Base-by-base conservation (phyloP, 805 yeast genomes). In the Barnettozyma populi region DNA sequence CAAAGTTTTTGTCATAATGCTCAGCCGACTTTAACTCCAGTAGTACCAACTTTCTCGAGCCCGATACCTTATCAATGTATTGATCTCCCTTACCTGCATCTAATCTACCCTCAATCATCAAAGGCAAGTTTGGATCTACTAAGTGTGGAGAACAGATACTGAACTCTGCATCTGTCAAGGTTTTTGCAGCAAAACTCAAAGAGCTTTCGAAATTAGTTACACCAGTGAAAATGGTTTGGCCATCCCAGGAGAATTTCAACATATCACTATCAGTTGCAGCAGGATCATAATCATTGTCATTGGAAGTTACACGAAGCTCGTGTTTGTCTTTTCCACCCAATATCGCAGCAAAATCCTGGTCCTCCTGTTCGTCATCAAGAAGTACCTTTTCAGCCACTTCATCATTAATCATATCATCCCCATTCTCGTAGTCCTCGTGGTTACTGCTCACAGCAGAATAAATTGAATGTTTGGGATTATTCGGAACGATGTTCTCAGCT, bases 41-140 rank as follows among this genome's bases (percentile, higher is more conserved):
- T 18, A 84, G 54, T 18, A 72, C 75, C 20, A 86, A 57, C 57
- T 80, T 80, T 55, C 86, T 70, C 1, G 82, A 66, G 8, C 62
- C 55, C 1, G 69, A 56, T 18, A 79, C 70, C 52, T 74, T 73
- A 24, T 61, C 53, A 51, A 87, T 63, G 58, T 87, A 87, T 11
- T 67, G 67, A 46, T 75, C 79, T 1, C 89, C 95, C 44, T 66
- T 70, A 6, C 52, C 47, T 4, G 69, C 58, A 56, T 78, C 81
- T 40, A 88, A 69, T 47, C 89, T 71, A 3, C 95, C 95, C 50
- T 79, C 82, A 40, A 86, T 65, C 27, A 67, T 67, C 53, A 81
- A 63, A 32, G 64, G 54, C 37, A 57, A 44, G 18, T 53, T 48
- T 31, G 51, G 46, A 47, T 66, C 62, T 5, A 75, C 19, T 19